Percentiles rank a stretch among this genome's conserved stretches.
Evolutionary conservation across 345 rosid genomes (phyloP).

Genomic region (Salix suchowensis): DNA sequence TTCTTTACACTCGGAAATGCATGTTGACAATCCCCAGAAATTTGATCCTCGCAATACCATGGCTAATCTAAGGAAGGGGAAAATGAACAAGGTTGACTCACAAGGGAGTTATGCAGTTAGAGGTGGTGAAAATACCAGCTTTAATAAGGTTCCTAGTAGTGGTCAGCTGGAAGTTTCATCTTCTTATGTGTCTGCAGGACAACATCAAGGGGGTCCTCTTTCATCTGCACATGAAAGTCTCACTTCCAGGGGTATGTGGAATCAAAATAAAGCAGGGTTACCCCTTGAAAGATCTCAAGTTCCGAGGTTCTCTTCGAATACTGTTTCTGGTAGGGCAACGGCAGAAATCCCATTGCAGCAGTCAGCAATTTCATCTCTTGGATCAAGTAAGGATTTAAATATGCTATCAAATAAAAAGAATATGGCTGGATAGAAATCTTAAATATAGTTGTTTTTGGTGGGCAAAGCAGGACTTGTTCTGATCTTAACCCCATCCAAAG

Average conservation of each 20-base stretch:
- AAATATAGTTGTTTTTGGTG: neutral
- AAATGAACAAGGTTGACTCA: constrained; percentile 57
- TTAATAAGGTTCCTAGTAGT: constrained; percentile 27
- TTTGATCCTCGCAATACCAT: constrained; percentile 37
- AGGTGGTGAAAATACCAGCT: constrained; percentile 36
- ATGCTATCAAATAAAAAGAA: neutral
- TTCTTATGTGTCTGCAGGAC: constrained; percentile 26
- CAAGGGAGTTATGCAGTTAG: constrained; percentile 40
- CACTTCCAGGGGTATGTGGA: constrained; percentile 41
- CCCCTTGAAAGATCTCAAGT: constrained; percentile 46
- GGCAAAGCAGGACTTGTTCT: neutral
- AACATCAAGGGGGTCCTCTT: constrained; percentile 34
- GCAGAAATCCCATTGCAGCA: constrained; percentile 39
- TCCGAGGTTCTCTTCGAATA: constrained; percentile 45
- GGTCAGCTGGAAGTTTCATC: constrained; percentile 50
- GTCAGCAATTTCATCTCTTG: constrained; percentile 29
- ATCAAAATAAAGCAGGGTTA: constrained; percentile 38
- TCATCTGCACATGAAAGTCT: constrained; percentile 34
- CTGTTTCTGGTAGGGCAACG: constrained; percentile 29
- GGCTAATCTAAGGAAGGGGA: constrained; percentile 51
- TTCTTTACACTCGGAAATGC: constrained; percentile 44
- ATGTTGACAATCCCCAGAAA: constrained; percentile 49
- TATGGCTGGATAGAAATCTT: neutral
- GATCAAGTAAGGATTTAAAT: constrained; percentile 31
- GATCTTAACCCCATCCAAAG: neutral